Evolutionary conservation across 495 filamentous ascomycete species (phyloP), one percentile per base, ranked within the genome.

Genomic region (Penicillium salamii): DNA sequence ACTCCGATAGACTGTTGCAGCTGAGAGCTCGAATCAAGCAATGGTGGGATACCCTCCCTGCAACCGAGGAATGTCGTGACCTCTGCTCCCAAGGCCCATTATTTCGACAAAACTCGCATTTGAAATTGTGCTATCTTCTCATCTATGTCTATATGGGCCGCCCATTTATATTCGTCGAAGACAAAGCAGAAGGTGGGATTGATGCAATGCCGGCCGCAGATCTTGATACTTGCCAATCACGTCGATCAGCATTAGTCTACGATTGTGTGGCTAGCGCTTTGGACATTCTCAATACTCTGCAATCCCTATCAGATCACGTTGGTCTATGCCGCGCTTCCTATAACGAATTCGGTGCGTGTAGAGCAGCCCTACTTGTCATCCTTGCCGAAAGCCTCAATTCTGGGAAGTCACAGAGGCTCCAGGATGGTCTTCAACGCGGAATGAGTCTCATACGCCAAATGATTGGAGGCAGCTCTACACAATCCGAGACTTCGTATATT

Each of bases 241-340:
- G 61, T 50, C 63, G 68, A 7, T 66, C 62, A 1, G 61, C 54
- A 4, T 56, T 77, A 7, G 65, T 75, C 11, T 62, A 63, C 4
- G 72, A 76, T 35, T 75, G 72, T 20, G 65, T 76, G 8, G 60
- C 72, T 33, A 71, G 71, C n/a, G 74, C 74, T 5, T 46, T 76
- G 15, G 71, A 72, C 36, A 70, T 71, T 3, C 61, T 77, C 24
- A 65, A 71, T 11, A 55, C 70, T 17, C 65, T 71, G 28, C 68
- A 66, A 33, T 56, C 67, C 1, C 62, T 77, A 7, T 61, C 69
- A 11, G 68, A 76, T 21, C 64, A 70, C 19, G 49, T 62, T 3
- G 71, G 74, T 9, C 66, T 77, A 19, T 74, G 72, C 9, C 70
- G 72, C 39, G 74, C 72, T 4, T 75, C 71, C 0, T 77, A 75